Base-by-base conservation (phyloP, 352 stramenopile genomes). In the Phytophthora quininea region DNA sequence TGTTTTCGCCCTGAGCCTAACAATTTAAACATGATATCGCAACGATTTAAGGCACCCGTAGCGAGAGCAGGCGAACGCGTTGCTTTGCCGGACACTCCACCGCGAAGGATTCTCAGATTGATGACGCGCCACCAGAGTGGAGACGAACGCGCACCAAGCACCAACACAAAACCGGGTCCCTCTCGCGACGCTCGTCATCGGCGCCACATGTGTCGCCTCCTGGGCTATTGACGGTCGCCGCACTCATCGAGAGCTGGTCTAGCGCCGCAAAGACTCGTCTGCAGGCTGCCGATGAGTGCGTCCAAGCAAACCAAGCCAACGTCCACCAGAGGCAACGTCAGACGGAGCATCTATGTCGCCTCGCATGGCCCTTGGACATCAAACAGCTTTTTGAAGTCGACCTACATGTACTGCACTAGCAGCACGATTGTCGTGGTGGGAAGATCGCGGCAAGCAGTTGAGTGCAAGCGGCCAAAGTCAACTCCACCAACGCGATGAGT, bases 261-360 rank as follows among this genome's bases (percentile, higher is more conserved):
- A 30, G 19, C 24, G 52, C 32, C 35, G 52, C 52, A 58, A 52
- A 59, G 42, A 50, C 35, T 59, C 24, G 40, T n/a, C 38, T 51
- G 52, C 40, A 59, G 5, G 6, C 12, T 24, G 29, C 29, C 53
- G 53, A 59, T 59, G 53, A 59, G 53, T 51, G 40, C 53, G 35
- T 59, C 24, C 10, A 40, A 11, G 30, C 43, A 9, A 12, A 12
- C 37, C 3, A 9, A 32, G 37, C 31, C 51, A 24, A 58, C 37
- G 37, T 48, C 37, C 51, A 24, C 37, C 51, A 48, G 10, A 24
- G 19, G 3, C n/a, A 54, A 30, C 37, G 35, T 40, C 35, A 11
- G 35, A 11, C 48, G 15, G 30, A 54, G 9, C 50, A 43, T 56
- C 33, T 38, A 54, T 54, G 48, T 56, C 15, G 19, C 10, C 10